These are phyloP conservation scores for Mycena leptocephala DNA, from an alignment of 768 basidiomycete species.

Conservation along the genomic window DNA sequence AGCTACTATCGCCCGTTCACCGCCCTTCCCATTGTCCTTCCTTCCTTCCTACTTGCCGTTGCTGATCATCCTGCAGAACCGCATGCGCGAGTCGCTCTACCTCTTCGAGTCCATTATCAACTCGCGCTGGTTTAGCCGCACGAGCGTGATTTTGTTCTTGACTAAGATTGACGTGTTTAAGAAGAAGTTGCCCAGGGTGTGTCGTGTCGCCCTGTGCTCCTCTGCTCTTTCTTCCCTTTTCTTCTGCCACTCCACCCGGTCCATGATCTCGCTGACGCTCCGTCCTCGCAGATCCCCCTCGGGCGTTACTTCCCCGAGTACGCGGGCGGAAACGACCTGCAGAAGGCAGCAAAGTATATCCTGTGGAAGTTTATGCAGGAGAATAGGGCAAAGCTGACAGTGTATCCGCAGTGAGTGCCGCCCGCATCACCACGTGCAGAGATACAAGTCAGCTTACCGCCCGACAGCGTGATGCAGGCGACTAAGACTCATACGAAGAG, in stretches of 20 bases:
- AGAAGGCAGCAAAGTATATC: too few relatives aligned
- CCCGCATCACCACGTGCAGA: not conserved
- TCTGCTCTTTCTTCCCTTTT: not conserved
- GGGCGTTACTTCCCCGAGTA: too few relatives aligned
- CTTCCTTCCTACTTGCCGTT: constrained; percentile 5
- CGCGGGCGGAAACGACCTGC: too few relatives aligned
- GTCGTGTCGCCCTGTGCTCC: not conserved
- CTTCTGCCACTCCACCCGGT: not conserved
- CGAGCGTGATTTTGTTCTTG: constrained; percentile 91
- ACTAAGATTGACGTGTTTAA: constrained; percentile 97
- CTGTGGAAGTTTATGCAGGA: too few relatives aligned
- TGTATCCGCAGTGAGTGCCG: constrained; percentile 62
- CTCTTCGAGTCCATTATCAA: constrained; percentile 95
- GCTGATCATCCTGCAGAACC: constrained; percentile 69
- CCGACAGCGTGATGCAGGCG: constrained; percentile 80
- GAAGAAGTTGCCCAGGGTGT: constrained; percentile 83
- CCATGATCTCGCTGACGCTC: too few relatives aligned
- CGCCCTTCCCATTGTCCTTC: not conserved
- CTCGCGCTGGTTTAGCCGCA: constrained; percentile 92
- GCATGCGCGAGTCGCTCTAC: constrained; percentile 92
- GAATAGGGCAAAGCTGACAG: too few relatives aligned
- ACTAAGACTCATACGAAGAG: constrained; percentile 86
- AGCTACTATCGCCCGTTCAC: not conserved
- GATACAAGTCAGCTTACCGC: constrained; percentile 42
- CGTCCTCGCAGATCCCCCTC: too few relatives aligned